Percentiles rank a stretch among this genome's conserved stretches.
Conservation (phyloP, 2,329 filamentous ascomycete species). For the Aspergillus terreus region DNA sequence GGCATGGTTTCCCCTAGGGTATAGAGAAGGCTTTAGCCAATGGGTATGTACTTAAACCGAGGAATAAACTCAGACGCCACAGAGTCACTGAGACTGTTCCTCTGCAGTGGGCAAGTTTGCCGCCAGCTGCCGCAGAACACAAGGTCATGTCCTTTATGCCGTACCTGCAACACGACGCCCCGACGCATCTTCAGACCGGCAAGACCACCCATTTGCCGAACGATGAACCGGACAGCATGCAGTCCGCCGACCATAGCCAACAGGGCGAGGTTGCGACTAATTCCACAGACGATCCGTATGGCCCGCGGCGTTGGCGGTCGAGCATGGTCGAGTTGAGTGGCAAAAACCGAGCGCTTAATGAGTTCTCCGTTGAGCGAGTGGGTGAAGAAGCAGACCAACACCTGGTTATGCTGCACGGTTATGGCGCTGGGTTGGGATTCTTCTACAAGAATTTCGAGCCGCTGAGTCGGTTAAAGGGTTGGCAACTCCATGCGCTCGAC, state of each 20-base stretch:
- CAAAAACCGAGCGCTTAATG: constrained; percentile 83
- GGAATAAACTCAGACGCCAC: constrained; percentile 5
- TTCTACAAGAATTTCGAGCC: constrained; percentile 98
- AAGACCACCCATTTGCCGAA: constrained; percentile 27
- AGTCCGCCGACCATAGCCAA: constrained; percentile 35
- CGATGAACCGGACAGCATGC: constrained; percentile 28
- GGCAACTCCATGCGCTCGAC: constrained; percentile 91
- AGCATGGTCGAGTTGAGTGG: constrained; percentile 80
- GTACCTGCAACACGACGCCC: constrained; percentile 66
- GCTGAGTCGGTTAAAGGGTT: constrained; percentile 71
- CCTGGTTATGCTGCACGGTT: constrained; percentile 93
- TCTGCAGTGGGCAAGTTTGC: constrained; percentile 75
- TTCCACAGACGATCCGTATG: constrained; percentile 68
- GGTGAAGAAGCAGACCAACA: constrained; percentile 78
- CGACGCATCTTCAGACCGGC: constrained; percentile 63
- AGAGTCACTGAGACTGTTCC: constrained; percentile 15
- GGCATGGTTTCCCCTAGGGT: constrained; percentile 76
- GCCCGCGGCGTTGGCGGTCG: constrained; percentile 80
- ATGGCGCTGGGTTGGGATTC: constrained; percentile 92
- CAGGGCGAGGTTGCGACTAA: constrained; percentile 45
- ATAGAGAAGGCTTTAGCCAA: constrained; percentile 86
- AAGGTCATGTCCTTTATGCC: constrained; percentile 83
- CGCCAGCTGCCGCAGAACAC: constrained; percentile 79
- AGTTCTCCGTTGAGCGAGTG: constrained; percentile 82
- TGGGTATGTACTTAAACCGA: constrained; percentile 60